These are phyloP conservation scores for Podospora pseudoanserina DNA, from an alignment of 495 filamentous ascomycete genomes.

Conservation along the genomic window DNA sequence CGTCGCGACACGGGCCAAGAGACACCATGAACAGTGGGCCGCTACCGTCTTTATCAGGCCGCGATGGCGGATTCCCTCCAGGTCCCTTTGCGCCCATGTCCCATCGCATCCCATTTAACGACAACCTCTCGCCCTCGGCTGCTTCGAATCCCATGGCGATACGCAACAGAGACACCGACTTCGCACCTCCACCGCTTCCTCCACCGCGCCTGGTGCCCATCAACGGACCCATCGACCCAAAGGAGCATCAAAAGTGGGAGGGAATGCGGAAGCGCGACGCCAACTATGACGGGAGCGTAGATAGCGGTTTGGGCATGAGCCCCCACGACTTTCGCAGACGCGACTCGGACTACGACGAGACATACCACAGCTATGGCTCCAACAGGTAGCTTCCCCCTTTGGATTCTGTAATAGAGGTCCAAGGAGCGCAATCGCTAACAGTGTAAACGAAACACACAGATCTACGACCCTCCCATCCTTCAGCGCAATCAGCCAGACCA, in stretches of 20 bases:
- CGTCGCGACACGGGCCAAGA: slow-evolving; percentile 22
- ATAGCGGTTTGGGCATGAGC: slow-evolving; percentile 25
- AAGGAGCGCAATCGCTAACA: slow-evolving; percentile 18
- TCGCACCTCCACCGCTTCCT: slow-evolving; percentile 49
- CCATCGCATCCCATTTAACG: slow-evolving; percentile 21
- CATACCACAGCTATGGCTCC: slow-evolving; percentile 49
- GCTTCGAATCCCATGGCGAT: slow-evolving; percentile 38
- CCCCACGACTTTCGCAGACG: slow-evolving; percentile 24
- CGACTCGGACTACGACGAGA: slow-evolving; percentile 44
- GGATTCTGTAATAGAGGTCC: not conserved
- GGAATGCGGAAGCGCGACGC: slow-evolving; percentile 13
- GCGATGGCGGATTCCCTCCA: slow-evolving; percentile 17
- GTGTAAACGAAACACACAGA: not conserved
- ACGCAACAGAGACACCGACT: slow-evolving; percentile 20
- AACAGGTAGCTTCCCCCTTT: slow-evolving; percentile 33
- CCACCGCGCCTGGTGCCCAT: slow-evolving; percentile 44
- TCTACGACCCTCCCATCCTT: slow-evolving; percentile 20
- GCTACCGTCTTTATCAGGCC: slow-evolving; percentile 33
- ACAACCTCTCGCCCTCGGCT: slow-evolving; percentile 31
- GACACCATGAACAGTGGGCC: slow-evolving; percentile 19
- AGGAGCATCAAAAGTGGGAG: slow-evolving; percentile 18
- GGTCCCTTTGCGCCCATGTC: slow-evolving; percentile 20
- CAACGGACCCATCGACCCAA: slow-evolving; percentile 34
- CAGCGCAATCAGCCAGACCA: slow-evolving; percentile 38
- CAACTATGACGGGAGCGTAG: slow-evolving; percentile 20